Base-by-base conservation (phyloP, 2,329 filamentous ascomycete species). In the Penicillium sp. region DNA sequence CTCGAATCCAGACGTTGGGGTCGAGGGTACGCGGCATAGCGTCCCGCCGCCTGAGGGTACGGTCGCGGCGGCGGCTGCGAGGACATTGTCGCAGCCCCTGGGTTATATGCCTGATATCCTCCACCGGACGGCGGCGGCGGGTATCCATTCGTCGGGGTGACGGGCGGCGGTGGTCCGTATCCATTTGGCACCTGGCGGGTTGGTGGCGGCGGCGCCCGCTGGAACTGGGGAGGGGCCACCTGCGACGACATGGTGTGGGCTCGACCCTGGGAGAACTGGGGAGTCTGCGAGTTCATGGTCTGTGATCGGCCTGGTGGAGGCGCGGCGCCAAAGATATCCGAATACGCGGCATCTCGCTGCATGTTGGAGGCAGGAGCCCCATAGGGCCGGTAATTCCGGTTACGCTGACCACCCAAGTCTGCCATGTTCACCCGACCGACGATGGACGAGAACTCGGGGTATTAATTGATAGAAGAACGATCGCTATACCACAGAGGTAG, bases 311-410 rank as follows among this genome's bases (percentile, higher is more conserved):
- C 92, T 41, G 89, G 84, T 42, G 90, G 90, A 58, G 90, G 91
- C 59, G 89, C 82, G 59, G 85, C 86, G 63, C 92, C 94, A 71
- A 97, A 99, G 69, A 97, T 97, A 75, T 92, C 92, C 61, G 89
- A 90, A 74, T 95, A 99, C 60, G 92, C 94, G 62, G 90, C 90
- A 83, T 99, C 92, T 76, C 94, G 88, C 75, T 94, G 89, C 66
- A 74, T 74, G 54, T 79, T 75, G 36, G 80, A 76, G 46, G 79
- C 71, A 67, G 78, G 76, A 54, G 77, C 80, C 55, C 77, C 80
- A 69, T 82, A 79, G 56, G 77, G 71, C 69, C 81, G 76, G 72
- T 83, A 79, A 66, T 81, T 79, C 69, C 83, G 79, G 63, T 82
- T 81, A 69, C 83, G 80, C 67, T 85, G 83, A 61, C 79, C 72